Percentiles rank a stretch among this genome's conserved stretches.
Conservation (phyloP, 78 protist genomes). For the Fonticula alba region DNA sequence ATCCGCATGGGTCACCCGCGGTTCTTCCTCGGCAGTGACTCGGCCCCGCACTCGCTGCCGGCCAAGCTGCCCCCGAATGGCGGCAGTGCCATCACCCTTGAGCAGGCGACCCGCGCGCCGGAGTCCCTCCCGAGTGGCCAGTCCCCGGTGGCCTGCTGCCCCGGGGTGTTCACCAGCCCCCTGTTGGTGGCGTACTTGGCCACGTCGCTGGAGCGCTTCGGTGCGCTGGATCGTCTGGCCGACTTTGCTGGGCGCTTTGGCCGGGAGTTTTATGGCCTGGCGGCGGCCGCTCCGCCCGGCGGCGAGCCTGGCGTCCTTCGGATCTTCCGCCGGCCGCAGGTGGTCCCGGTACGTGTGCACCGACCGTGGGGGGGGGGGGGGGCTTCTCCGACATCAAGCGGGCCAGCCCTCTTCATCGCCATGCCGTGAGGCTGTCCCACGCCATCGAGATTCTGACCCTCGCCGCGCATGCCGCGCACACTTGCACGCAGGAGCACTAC, state of each 20-base stretch:
- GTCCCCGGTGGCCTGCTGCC: no score
- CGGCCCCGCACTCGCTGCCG: constrained; percentile 14
- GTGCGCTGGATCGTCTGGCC: background rate
- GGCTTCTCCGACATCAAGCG: no score
- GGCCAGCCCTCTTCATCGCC: no score
- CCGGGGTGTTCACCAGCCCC: constrained; percentile 16
- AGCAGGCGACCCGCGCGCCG: no score
- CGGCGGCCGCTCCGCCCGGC: no score
- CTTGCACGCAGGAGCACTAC: background rate
- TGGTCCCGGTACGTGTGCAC: background rate
- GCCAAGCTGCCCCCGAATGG: constrained; percentile 6
- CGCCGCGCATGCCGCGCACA: background rate
- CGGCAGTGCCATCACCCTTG: no score
- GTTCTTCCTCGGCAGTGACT: constrained; percentile 26
- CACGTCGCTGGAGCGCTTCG: background rate
- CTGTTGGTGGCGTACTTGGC: constrained; percentile 9
- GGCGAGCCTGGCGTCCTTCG: background rate
- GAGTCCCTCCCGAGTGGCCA: no score
- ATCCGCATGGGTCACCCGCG: background rate
- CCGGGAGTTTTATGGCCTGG: background rate
- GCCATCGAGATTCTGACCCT: background rate
- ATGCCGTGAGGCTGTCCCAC: background rate
- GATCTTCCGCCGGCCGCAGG: background rate
- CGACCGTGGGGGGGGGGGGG: background rate
- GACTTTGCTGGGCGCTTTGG: background rate